Evolutionary conservation across 2,329 filamentous ascomycete species (phyloP).

Genomic region (Orbilia ellipsospora): DNA sequence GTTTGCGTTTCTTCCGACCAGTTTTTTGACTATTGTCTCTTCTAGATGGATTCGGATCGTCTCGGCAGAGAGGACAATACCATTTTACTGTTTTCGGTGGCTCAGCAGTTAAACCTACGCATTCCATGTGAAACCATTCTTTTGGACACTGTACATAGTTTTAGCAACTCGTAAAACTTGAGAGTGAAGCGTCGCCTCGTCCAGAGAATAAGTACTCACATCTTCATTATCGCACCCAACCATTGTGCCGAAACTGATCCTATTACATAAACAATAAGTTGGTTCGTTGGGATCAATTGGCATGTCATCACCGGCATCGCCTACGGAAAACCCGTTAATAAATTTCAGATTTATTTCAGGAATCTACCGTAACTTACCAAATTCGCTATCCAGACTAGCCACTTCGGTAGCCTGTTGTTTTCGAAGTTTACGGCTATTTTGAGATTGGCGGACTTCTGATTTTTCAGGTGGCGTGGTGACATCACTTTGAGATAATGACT

Average conservation of each 20-base stretch:
- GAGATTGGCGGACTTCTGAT: constrained; percentile 8
- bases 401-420: constrained; percentile 61
- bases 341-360: not conserved
- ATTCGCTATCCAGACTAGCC: constrained; percentile 17
- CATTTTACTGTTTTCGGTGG: constrained; percentile 80
- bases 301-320: constrained; percentile 75
- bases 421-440: constrained; percentile 61
- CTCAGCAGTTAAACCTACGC: constrained; percentile 75
- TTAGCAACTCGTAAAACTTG: not conserved
- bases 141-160: constrained; percentile 73
- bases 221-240: constrained; percentile 83
- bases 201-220: constrained; percentile 65
- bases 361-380: constrained; percentile 18
- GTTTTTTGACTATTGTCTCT: constrained; percentile 46
- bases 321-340: constrained; percentile 60
- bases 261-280: constrained; percentile 80
- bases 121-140: constrained; percentile 87
- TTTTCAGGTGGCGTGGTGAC: not conserved
- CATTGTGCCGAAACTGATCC: constrained; percentile 85
- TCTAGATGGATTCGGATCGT: constrained; percentile 68
- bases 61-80: constrained; percentile 83
- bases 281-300: constrained; percentile 79
- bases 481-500: constrained; percentile 11
- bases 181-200: not conserved
- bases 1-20: constrained; percentile 43